Base-by-base conservation (phyloP, 495 filamentous ascomycete genomes). In the Penicillium simplicissimum region DNA sequence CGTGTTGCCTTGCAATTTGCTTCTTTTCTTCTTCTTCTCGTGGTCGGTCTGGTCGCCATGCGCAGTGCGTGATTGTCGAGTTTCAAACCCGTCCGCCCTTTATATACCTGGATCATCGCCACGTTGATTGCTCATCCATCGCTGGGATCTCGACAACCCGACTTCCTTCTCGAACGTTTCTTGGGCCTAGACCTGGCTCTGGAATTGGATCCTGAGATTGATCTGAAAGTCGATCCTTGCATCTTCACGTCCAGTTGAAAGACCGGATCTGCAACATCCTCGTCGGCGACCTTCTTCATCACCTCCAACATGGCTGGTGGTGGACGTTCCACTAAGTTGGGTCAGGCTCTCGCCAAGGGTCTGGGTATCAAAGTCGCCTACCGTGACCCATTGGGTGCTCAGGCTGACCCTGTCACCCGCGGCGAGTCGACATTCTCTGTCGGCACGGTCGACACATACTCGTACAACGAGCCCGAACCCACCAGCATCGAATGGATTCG, bases 301-400 rank as follows among this genome's bases (percentile, higher is more conserved):
- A 70, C 53, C 63, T 83, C 82, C 51, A 36, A 34, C 51, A 53
- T 53, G 51, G 23, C 48, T 80, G 58, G 76, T 52, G 63, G 69
- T 52, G 76, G 75, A 23, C 60, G 67, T 8, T 43, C 74, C 28
- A 77, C 82, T 60, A 88, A 88, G 73, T 55, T 90, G 59, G 88
- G 91, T 70, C 88, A 88, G 67, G 76, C 77, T 55, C 72, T 95
- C 73, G 95, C 95, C 58, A 94, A 91, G 73, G 83, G 79, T 51
- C 80, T 98, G 34, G 89, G 90, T 19, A 97, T 98, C 80, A 91
- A 96, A 72, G 80, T 96, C n/a, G 75, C 89, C 45, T 82, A 84
- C 25, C 72, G 83, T 38, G 83, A 89, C 40, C 81, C 82, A 17
- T 77, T 85, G 60, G 73, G 79, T 42, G 70, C 73, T 14, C 66